phyloP scores from a whole-genome alignment of 345 rosid genomes.

The Citrus hindsii region DNA sequence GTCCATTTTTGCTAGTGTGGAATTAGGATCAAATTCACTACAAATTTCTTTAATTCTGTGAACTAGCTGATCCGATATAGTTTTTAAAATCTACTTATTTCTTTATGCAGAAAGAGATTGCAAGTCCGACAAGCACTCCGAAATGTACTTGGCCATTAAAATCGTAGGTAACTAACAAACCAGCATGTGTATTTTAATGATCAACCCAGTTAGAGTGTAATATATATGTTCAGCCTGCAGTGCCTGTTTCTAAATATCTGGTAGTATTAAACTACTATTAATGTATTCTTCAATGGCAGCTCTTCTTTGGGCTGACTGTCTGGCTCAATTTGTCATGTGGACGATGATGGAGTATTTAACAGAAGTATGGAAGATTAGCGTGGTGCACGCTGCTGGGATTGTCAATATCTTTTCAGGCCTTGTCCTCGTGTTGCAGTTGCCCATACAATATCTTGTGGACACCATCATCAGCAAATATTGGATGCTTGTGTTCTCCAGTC shows the following conservation, averaged over 20 bases:
- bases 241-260: background rate
- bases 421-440: constrained; percentile 4
- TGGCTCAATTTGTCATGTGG: constrained; percentile 4
- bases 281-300: background rate
- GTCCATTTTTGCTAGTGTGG: background rate
- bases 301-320: constrained; percentile 4
- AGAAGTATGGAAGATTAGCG: constrained; percentile 18
- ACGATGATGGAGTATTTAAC: constrained; percentile 22
- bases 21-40: no score
- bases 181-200: background rate
- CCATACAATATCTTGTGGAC: constrained; percentile 3
- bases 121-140: background rate
- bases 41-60: no score
- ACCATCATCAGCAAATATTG: constrained; percentile 15
- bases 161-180: background rate
- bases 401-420: constrained; percentile 13
- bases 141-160: background rate
- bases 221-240: no score
- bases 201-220: no score
- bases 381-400: constrained; percentile 17
- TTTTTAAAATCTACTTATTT: no score
- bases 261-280: no score
- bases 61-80: no score
- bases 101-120: no score
- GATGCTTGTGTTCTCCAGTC: constrained; percentile 9